Conservation (phyloP, 2,329 filamentous ascomycete genomes). For the Talaromyces atroroseus region DNA sequence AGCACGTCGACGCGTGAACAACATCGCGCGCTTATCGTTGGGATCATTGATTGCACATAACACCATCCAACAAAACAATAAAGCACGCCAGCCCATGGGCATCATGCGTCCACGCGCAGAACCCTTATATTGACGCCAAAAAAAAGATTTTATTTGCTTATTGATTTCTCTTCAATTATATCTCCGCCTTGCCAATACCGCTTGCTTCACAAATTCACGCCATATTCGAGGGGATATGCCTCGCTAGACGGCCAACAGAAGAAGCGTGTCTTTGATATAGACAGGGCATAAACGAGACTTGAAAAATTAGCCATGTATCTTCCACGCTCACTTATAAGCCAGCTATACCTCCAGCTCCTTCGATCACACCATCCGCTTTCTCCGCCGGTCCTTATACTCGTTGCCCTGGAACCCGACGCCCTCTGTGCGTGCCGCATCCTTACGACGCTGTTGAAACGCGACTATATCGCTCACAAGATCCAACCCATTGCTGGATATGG, state of each 20-base stretch:
- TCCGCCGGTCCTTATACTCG: conserved; percentile 83
- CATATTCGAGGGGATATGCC: conserved; percentile 4
- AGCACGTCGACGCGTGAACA: conserved; percentile 12
- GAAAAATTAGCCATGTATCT: conserved; percentile 71
- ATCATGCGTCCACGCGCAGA: conserved; percentile 1
- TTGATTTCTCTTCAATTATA: background rate
- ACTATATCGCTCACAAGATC: conserved; percentile 97
- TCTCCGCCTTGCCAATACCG: background rate
- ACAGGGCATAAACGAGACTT: background rate
- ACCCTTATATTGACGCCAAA: background rate
- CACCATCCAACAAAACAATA: background rate
- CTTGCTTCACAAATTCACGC: conserved; percentile 1
- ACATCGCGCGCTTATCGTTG: background rate
- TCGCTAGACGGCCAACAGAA: background rate
- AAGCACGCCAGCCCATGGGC: background rate
- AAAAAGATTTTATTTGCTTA: background rate
- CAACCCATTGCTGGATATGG: conserved; percentile 90
- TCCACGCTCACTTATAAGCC: conserved; percentile 79
- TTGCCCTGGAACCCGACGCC: conserved; percentile 89
- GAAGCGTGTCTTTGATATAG: background rate
- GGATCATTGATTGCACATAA: background rate
- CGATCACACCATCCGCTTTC: conserved; percentile 82
- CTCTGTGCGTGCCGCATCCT: conserved; percentile 94
- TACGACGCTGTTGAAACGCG: conserved; percentile 86
- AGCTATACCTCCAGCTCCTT: conserved; percentile 85